Percentiles rank a stretch among this genome's conserved stretches.
These are phyloP conservation scores for Lachancea sp. DNA, from an alignment of 805 yeast genomes.

Conservation along the genomic window DNA sequence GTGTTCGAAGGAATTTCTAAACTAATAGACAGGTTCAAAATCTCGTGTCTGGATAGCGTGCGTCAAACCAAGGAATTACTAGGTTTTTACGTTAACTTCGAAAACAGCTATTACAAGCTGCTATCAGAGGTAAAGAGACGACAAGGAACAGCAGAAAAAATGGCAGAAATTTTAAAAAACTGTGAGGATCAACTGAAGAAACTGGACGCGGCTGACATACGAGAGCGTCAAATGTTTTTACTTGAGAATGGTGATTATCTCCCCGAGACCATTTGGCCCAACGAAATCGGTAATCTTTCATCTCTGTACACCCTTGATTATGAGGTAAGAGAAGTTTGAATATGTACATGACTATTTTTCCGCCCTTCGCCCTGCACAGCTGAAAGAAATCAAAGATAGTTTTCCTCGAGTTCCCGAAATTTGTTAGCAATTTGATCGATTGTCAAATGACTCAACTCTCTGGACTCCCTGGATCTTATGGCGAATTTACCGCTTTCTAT, in stretches of 20 bases:
- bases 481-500: conserved; percentile 52
- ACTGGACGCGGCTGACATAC: conserved; percentile 40
- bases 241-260: conserved; percentile 46
- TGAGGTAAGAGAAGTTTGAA: conserved; percentile 7
- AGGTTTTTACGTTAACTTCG: conserved; percentile 46
- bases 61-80: conserved; percentile 32
- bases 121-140: conserved; percentile 50
- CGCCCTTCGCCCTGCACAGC: neutral
- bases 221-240: conserved; percentile 39
- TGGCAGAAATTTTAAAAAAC: conserved; percentile 36
- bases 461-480: conserved; percentile 51
- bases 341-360: conserved; percentile 2
- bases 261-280: conserved; percentile 50
- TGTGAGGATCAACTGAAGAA: conserved; percentile 37
- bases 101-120: conserved; percentile 45
- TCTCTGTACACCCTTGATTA: conserved; percentile 26
- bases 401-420: conserved; percentile 51
- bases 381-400: conserved; percentile 16
- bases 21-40: conserved; percentile 32
- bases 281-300: conserved; percentile 32
- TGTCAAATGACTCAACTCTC: conserved; percentile 40
- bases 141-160: conserved; percentile 34
- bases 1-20: conserved; percentile 28
- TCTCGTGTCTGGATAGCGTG: conserved; percentile 24
- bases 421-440: conserved; percentile 44